Conservation (phyloP, 83 land plant genomes). For the Diphasiastrum complanatum region DNA sequence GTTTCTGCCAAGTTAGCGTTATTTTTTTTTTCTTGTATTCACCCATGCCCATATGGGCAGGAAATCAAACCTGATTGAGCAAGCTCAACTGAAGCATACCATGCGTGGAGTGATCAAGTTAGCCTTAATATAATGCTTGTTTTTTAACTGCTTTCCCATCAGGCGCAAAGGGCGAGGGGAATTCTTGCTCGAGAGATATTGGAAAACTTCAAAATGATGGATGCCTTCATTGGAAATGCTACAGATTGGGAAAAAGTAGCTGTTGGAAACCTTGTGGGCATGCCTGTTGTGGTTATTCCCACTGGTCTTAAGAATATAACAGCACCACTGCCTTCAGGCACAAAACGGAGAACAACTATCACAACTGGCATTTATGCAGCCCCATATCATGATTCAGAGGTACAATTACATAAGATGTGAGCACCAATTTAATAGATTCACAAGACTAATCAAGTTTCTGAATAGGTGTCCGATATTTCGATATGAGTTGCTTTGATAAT, state of each 20-base stretch:
- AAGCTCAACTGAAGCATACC: too few species aligned
- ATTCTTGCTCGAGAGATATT: slow-evolving; percentile 48
- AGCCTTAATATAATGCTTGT: too few species aligned
- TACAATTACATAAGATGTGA: slow-evolving; percentile 32
- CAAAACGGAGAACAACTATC: slow-evolving; percentile 46
- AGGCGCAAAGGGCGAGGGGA: slow-evolving; percentile 80
- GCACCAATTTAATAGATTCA: slow-evolving; percentile 45
- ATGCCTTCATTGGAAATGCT: slow-evolving; percentile 75
- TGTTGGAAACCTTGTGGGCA: slow-evolving; percentile 80
- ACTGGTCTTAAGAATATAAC: slow-evolving; percentile 48
- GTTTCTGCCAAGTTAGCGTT: too few species aligned
- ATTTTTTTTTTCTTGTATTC: too few species aligned
- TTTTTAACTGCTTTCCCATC: neutral
- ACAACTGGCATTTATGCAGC: slow-evolving; percentile 72
- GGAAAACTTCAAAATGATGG: slow-evolving; percentile 44
- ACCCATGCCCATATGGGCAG: too few species aligned
- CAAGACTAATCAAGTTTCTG: neutral
- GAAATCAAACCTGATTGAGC: too few species aligned
- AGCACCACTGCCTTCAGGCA: slow-evolving; percentile 30
- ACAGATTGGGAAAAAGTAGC: slow-evolving; percentile 86
- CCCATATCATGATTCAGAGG: slow-evolving; percentile 58
- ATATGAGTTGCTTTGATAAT: slow-evolving; percentile 38
- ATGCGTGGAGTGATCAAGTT: too few species aligned
- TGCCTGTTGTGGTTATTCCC: slow-evolving; percentile 71
- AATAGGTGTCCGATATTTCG: slow-evolving; percentile 32